phyloP scores from a whole-genome alignment of 1,284 basidiomycete genomes.

The Irpex sp. region DNA sequence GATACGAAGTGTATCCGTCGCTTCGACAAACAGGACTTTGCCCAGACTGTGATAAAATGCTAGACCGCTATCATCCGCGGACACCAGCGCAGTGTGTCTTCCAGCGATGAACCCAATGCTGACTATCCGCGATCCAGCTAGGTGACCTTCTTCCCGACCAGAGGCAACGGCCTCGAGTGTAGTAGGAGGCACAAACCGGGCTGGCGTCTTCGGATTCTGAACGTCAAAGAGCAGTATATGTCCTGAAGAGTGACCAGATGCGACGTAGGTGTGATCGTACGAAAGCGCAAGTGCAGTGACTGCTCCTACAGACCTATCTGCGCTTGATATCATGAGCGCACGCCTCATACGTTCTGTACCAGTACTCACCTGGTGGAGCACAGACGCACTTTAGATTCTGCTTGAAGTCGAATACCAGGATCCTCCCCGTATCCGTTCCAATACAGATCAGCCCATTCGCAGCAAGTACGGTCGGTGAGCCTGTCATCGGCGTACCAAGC shows the following conservation, averaged over 20 bases:
- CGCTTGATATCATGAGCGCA: not conserved
- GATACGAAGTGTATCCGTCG: slow-evolving; percentile 91
- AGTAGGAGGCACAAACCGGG: slow-evolving; percentile 73
- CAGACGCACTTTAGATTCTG: slow-evolving; percentile 82
- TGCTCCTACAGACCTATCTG: slow-evolving; percentile 66
- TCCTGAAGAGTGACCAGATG: slow-evolving; percentile 84
- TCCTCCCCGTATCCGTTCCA: slow-evolving; percentile 78
- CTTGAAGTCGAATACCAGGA: slow-evolving; percentile 87
- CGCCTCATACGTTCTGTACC: not conserved
- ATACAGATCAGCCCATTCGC: slow-evolving; percentile 90
- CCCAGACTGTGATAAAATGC: slow-evolving; percentile 96
- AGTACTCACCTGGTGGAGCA: slow-evolving; percentile 56
- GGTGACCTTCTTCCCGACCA: slow-evolving; percentile 91
- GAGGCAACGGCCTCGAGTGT: slow-evolving; percentile 63
- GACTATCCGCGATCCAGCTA: slow-evolving; percentile 82
- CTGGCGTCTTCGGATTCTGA: slow-evolving; percentile 61
- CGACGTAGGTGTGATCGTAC: slow-evolving; percentile 91
- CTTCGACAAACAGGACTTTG: slow-evolving; percentile 93
- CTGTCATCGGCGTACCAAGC: slow-evolving; percentile 53
- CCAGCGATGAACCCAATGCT: slow-evolving; percentile 90
- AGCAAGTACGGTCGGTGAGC: slow-evolving; percentile 77
- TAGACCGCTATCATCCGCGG: slow-evolving; percentile 87
- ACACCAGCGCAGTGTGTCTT: slow-evolving; percentile 91
- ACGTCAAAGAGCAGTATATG: slow-evolving; percentile 89
- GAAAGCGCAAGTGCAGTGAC: slow-evolving; percentile 91